Percentiles rank a stretch among this genome's conserved stretches.
phyloP scores from a whole-genome alignment of 192 early-diverging fungal species.

The Geranomyces michiganensis region DNA sequence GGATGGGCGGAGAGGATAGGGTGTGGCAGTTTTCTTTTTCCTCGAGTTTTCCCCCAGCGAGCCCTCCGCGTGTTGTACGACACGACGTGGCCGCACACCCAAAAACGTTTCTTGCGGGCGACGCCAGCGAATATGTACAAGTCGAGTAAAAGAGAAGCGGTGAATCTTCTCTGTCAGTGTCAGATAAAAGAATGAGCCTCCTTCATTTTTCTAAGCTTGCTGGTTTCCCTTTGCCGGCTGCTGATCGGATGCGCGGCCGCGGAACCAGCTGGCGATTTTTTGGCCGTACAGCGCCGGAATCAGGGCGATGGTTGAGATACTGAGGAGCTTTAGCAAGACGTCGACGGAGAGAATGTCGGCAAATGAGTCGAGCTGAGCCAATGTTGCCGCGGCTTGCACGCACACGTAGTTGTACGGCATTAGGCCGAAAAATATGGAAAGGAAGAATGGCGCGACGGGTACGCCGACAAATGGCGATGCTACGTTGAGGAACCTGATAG shows the following conservation, averaged over 20 bases:
- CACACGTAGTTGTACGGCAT: slow-evolving; percentile 45
- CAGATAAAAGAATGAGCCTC: too few relatives aligned
- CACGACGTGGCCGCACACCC: too few relatives aligned
- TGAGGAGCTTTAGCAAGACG: slow-evolving; percentile 33
- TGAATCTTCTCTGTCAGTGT: too few relatives aligned
- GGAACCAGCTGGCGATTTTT: slow-evolving; percentile 24
- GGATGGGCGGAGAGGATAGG: too few relatives aligned
- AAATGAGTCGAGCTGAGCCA: slow-evolving; percentile 36
- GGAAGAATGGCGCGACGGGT: slow-evolving; percentile 33
- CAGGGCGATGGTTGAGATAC: slow-evolving; percentile 32
- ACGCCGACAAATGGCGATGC: slow-evolving; percentile 45
- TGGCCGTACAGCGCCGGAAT: slow-evolving; percentile 37
- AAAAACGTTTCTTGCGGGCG: too few relatives aligned
- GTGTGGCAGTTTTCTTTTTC: too few relatives aligned
- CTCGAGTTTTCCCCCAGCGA: too few relatives aligned
- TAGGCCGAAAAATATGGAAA: slow-evolving; percentile 39
- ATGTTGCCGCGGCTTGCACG: slow-evolving; percentile 41
- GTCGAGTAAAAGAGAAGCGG: neutral
- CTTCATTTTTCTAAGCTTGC: neutral
- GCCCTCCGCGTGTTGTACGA: too few relatives aligned
- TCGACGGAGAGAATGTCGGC: slow-evolving; percentile 37
- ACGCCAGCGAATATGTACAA: too few relatives aligned
- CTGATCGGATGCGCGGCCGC: slow-evolving; percentile 1
- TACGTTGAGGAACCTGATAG: slow-evolving; percentile 38
- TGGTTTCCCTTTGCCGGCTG: neutral